These are phyloP conservation scores for Aspergillus phoenicis DNA, from an alignment of 2,329 filamentous ascomycete genomes.

Conservation along the genomic window DNA sequence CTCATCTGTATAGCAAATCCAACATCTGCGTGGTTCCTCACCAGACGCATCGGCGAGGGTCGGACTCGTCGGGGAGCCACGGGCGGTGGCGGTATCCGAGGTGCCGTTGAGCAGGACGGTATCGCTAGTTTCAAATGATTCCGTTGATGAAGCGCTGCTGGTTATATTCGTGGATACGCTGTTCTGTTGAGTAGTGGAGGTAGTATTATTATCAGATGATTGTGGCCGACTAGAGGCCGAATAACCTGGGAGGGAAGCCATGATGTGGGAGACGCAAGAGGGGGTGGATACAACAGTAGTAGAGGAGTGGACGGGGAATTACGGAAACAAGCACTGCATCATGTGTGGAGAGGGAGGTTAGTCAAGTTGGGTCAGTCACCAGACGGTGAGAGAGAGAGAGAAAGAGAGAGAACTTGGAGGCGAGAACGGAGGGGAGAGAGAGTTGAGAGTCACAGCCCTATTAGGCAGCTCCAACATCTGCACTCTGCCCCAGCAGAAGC, in stretches of 20 bases:
- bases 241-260: conserved; percentile 40
- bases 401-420: conserved; percentile 8
- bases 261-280: conserved; percentile 21
- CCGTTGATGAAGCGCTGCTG: conserved; percentile 13
- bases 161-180: neutral
- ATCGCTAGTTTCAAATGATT: conserved; percentile 31
- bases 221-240: conserved; percentile 31
- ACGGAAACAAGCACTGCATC: conserved; percentile 14
- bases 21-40: conserved; percentile 58
- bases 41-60: conserved; percentile 19
- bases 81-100: conserved; percentile 20
- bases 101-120: conserved; percentile 35
- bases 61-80: conserved; percentile 19
- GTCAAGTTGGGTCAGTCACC: neutral
- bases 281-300: neutral
- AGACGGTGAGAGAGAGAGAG: neutral
- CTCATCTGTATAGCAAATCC: conserved; percentile 70
- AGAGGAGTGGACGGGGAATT: conserved; percentile 7
- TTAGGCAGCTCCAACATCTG: conserved; percentile 6
- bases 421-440: conserved; percentile 7
- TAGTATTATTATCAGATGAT: conserved; percentile 31
- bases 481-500: neutral
- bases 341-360: conserved; percentile 8
- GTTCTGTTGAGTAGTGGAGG: conserved; percentile 19
- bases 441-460: neutral